A percentile compares a stretch with the other conserved stretches of the same genome.
phyloP scores from a whole-genome alignment of 257 asterid species.

The Prunella vulgaris region DNA sequence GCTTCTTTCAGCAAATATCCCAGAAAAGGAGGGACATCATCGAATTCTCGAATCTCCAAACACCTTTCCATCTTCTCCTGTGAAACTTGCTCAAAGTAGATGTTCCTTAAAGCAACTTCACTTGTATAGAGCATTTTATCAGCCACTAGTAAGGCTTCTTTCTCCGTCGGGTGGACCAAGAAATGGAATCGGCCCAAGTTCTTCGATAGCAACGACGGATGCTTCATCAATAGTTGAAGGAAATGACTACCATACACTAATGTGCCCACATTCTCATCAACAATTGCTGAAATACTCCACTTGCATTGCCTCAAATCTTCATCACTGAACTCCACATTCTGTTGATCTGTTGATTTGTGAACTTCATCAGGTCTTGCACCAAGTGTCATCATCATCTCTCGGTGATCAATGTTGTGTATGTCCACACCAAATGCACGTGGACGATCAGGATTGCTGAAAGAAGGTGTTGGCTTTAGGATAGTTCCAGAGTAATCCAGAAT shows the following conservation, averaged over 20 bases:
- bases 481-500: conserved; percentile 35
- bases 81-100: conserved; percentile 5
- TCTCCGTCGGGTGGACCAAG: conserved; percentile 28
- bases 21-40: conserved; percentile 16
- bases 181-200: conserved; percentile 23
- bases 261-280: background rate
- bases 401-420: background rate
- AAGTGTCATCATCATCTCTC: background rate
- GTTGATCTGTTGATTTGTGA: background rate
- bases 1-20: conserved; percentile 19
- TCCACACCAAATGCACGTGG: conserved; percentile 18
- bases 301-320: conserved; percentile 9
- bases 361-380: background rate
- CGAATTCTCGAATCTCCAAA: conserved; percentile 37
- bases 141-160: background rate
- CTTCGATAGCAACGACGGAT: conserved; percentile 1
- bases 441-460: conserved; percentile 5
- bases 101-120: conserved; percentile 21
- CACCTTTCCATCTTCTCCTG: background rate
- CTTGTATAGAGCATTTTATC: conserved; percentile 8
- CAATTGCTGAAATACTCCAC: conserved; percentile 30
- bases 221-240: conserved; percentile 14
- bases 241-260: conserved; percentile 25
- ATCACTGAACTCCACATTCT: background rate
- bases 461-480: conserved; percentile 7